Base-by-base conservation (phyloP, 192 early-diverging fungal genomes). In the Dimargaris xerosporica region DNA sequence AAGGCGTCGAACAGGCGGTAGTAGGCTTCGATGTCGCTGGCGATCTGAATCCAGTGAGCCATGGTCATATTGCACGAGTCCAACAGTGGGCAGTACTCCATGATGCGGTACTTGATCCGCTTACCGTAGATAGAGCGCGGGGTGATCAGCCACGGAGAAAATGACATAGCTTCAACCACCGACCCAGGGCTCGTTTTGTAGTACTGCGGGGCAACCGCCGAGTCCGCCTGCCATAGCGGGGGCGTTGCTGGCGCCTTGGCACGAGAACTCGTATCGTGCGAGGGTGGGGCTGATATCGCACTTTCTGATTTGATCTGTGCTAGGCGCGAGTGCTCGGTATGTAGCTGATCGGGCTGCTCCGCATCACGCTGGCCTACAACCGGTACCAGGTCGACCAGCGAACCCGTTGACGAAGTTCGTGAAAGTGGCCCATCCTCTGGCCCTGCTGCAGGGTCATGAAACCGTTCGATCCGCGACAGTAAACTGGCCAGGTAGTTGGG, bases 31-130 rank as follows among this genome's bases (percentile, higher is more conserved):
- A 99, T 90, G 69, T 99, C 96, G 0, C 84, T 88, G 4, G 91
- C 92, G 42, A 99, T 95, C 64, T 91, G 82, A 52, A 91, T 82
- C 96, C 96, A 99, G 71, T 99, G 75, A 54, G 76, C 66, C 80
- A 90, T 89, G 25, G 83, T 85, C 83, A 98, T 94, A 63, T 95
- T 93, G 68, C 87, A 88, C 15, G 94, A 96, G 67, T 99, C 96
- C 45, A 99, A 73, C 51, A 99, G 72, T 6, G 92, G 92, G 11
- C 89, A 88, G 64, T 99, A 99, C 74, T 99, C 96, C 15, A 94
- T 72, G 65, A 97, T 84, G 12, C 91, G 93, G 78, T 97, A 99
- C 75, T 77, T 82, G 66, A 90, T 93, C 6, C 93, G 79, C 68
- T 96, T 93, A 15, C 88, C 91, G 65, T 91, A 94, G 46, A 98